Evolutionary conservation across 1,284 basidiomycete genomes (phyloP).

Genomic region (Tilletia indica): DNA sequence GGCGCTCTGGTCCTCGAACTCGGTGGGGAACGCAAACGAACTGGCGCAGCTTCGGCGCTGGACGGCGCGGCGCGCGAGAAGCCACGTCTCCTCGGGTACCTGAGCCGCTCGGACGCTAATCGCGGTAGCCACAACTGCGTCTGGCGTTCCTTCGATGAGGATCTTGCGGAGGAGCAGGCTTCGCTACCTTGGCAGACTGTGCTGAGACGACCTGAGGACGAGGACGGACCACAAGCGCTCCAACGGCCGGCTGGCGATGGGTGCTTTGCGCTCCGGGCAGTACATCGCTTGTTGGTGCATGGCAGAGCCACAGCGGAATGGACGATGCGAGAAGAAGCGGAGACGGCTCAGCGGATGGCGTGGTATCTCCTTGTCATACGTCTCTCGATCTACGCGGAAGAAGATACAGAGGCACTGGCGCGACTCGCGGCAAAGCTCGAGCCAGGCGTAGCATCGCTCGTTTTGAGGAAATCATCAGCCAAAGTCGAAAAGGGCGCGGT

Average conservation of each 20-base stretch:
- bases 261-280: neutral
- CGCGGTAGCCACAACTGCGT: too few species aligned
- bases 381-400: neutral
- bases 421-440: too few species aligned
- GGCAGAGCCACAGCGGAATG: neutral
- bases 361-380: neutral
- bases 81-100: too few species aligned
- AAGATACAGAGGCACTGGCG: neutral
- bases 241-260: neutral
- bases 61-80: too few species aligned
- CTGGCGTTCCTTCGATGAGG: neutral
- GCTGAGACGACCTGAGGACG: too few species aligned
- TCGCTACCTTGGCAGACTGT: neutral
- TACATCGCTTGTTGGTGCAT: neutral
- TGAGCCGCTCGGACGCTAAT: neutral
- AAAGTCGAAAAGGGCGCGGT: too few species aligned
- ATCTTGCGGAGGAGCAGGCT: neutral
- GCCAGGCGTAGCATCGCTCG: too few species aligned
- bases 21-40: neutral
- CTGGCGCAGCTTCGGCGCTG: neutral
- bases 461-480: too few species aligned
- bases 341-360: neutral
- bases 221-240: too few species aligned
- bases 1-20: constrained; percentile 3
- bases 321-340: neutral